phyloP scores from a whole-genome alignment of 2,329 filamentous ascomycete species.

The Didymella arachidicola region DNA sequence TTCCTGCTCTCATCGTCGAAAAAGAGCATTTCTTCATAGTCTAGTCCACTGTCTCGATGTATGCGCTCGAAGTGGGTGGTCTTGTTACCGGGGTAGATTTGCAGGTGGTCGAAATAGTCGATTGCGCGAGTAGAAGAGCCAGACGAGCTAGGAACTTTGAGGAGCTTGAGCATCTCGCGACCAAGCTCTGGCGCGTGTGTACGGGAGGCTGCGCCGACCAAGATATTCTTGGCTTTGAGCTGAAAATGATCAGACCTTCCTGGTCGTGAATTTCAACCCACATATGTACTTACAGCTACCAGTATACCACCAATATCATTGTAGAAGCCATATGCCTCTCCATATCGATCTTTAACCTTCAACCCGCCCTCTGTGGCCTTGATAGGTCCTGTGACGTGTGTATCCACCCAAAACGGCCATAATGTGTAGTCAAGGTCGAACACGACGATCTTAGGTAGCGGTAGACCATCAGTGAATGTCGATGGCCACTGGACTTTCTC shows the following conservation, averaged over 20 bases:
- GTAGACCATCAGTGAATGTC: slow-evolving; percentile 70
- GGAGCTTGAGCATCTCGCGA: slow-evolving; percentile 77
- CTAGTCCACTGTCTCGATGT: slow-evolving; percentile 72
- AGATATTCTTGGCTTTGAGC: slow-evolving; percentile 57
- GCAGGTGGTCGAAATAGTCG: slow-evolving; percentile 64
- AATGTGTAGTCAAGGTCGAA: slow-evolving; percentile 98
- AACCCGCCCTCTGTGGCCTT: slow-evolving; percentile 57
- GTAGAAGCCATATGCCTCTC: slow-evolving; percentile 58
- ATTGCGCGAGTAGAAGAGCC: slow-evolving; percentile 54
- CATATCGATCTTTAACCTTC: slow-evolving; percentile 61
- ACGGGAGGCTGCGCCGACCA: slow-evolving; percentile 78
- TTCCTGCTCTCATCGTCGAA: slow-evolving; percentile 94
- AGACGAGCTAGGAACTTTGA: slow-evolving; percentile 67
- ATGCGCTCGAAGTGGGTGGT: slow-evolving; percentile 82
- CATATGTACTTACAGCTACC: slow-evolving; percentile 40
- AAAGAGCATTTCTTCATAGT: slow-evolving; percentile 87
- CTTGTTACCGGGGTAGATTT: slow-evolving; percentile 79
- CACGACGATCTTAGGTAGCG: slow-evolving; percentile 82
- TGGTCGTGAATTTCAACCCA: rapidly evolving
- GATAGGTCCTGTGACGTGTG: slow-evolving; percentile 81
- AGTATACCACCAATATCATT: slow-evolving; percentile 54
- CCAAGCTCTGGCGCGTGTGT: slow-evolving; percentile 82
- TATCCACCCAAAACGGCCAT: slow-evolving; percentile 99
- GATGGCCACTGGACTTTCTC: slow-evolving; percentile 54
- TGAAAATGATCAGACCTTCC: slow-evolving; percentile 31